Evolutionary conservation across 352 stramenopile species (phyloP).

Genomic region (Paralagenidium karlingii): DNA sequence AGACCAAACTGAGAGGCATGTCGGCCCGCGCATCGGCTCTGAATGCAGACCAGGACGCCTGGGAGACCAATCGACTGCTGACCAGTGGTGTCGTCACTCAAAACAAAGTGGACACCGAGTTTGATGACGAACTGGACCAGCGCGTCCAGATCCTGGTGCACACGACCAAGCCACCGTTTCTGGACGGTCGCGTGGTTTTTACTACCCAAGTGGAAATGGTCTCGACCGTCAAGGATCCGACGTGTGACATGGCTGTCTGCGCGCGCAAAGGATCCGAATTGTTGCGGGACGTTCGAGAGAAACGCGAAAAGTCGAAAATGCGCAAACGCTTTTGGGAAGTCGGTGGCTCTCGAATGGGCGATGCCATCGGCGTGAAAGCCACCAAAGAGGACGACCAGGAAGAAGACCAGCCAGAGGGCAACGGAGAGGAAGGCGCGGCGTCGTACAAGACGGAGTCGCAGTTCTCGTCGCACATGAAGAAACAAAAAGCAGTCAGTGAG

Average conservation of each 20-base stretch:
- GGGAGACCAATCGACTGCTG: conserved; percentile 96
- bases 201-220: conserved; percentile 93
- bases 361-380: conserved; percentile 90
- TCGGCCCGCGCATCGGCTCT: conserved; percentile 87
- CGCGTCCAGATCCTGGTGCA: conserved; percentile 96
- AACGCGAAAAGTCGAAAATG: conserved; percentile 87
- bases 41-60: conserved; percentile 95
- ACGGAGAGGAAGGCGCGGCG: conserved; percentile 23
- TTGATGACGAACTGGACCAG: conserved; percentile 91
- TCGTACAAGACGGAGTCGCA: conserved; percentile 93
- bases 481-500: conserved; percentile 84
- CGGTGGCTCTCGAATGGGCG: conserved; percentile 93
- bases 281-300: conserved; percentile 60
- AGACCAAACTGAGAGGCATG: conserved; percentile 83
- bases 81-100: conserved; percentile 88
- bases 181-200: conserved; percentile 91
- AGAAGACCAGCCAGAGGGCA: conserved; percentile 13
- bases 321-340: conserved; percentile 98
- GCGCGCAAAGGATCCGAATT: conserved; percentile 88
- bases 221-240: conserved; percentile 92
- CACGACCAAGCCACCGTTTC: conserved; percentile 96
- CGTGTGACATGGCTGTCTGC: conserved; percentile 92
- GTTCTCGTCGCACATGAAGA: conserved; percentile 90
- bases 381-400: conserved; percentile 49
- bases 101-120: conserved; percentile 61